Evolutionary conservation across 139 green algal genomes (phyloP), one percentile per base, ranked within the genome.

Genomic region (Yamagishiella unicocca): DNA sequence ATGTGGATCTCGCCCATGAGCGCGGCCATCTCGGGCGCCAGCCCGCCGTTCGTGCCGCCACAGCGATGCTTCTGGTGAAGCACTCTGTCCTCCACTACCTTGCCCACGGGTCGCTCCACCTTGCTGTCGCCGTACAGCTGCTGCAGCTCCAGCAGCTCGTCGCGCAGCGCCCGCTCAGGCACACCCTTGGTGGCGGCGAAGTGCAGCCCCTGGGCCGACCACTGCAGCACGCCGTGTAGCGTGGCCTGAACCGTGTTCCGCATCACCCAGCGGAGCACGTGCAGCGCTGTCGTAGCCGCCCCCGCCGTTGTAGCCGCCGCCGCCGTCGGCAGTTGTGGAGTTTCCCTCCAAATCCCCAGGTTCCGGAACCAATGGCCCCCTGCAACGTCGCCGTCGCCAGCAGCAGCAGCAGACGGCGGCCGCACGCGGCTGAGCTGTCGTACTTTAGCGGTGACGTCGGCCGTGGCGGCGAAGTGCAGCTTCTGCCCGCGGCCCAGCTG

Each of bases 201-300:
- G 40, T 83, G 84, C 54, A 93, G 76, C 2, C 90, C 92, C 71
- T 95, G 88, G 8, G 82, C 46, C 0, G 90, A 50, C 83, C 83
- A 88, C n/a, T 70, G 3, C 76, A 40, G 22, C 54, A 92, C 70
- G 2, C 89, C 91, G 21, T 43, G 40, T 78, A 81, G 71, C 25
- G 68, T 94, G n/a, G 85, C 79, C 1, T 85, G 19, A 58, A 92
- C 92, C 37, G 90, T 95, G 80, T 93, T 94, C 61, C 25, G 25
- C 89, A 95, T 91, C 38, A 88, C 91, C 89, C 88, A 95, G 24
- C 84, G 58, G 83, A 95, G 88, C 62, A 94, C 92, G 21, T 85
- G 24, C 2, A n/a, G 33, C 2, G 71, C n/a, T n/a, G n/a, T n/a
- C n/a, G n/a, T n/a, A n/a, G n/a, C n/a, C n/a, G n/a, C n/a, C n/a